Conservation (phyloP, 2,329 filamentous ascomycete genomes). For the Stromatinia cepivora region DNA sequence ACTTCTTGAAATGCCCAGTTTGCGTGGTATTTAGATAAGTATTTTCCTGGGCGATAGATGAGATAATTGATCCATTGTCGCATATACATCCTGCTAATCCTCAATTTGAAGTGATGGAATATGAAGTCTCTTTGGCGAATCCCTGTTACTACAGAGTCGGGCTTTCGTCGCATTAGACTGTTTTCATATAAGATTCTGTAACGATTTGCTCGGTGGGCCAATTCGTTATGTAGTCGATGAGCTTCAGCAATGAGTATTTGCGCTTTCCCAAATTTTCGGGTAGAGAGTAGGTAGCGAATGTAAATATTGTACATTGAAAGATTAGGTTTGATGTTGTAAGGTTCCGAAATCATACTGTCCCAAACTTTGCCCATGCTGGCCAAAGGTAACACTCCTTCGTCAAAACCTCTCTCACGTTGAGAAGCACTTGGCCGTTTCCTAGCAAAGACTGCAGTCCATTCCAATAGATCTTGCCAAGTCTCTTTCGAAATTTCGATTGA, state of each 20-base stretch:
- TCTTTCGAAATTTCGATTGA: conserved; percentile 54
- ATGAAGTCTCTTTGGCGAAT: conserved; percentile 25
- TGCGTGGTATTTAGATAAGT: not conserved
- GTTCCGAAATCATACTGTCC: conserved; percentile 36
- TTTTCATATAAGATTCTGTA: conserved; percentile 14
- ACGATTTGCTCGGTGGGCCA: not conserved
- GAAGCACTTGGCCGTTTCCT: conserved; percentile 27
- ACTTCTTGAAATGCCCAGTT: conserved; percentile 1
- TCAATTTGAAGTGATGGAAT: conserved; percentile 5
- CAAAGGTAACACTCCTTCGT: conserved; percentile 29
- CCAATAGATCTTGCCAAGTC: conserved; percentile 67
- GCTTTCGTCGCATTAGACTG: not conserved
- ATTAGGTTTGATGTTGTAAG: conserved; percentile 37
- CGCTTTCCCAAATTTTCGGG: conserved; percentile 27
- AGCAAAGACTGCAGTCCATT: conserved; percentile 63
- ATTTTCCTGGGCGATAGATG: conserved; percentile 8
- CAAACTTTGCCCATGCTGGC: conserved; percentile 34
- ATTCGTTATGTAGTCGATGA: conserved; percentile 18
- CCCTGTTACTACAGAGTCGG: conserved; percentile 5
- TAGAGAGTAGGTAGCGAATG: conserved; percentile 30
- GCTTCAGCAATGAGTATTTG: conserved; percentile 30
- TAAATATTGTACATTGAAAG: conserved; percentile 35
- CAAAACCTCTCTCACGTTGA: conserved; percentile 1
- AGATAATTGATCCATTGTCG: conserved; percentile 15
- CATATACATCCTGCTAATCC: conserved; percentile 12